A percentile compares a stretch with the other conserved stretches of the same genome.
These are phyloP conservation scores for Trichoderma gamsii DNA, from an alignment of 495 filamentous ascomycete genomes.

Conservation along the genomic window DNA sequence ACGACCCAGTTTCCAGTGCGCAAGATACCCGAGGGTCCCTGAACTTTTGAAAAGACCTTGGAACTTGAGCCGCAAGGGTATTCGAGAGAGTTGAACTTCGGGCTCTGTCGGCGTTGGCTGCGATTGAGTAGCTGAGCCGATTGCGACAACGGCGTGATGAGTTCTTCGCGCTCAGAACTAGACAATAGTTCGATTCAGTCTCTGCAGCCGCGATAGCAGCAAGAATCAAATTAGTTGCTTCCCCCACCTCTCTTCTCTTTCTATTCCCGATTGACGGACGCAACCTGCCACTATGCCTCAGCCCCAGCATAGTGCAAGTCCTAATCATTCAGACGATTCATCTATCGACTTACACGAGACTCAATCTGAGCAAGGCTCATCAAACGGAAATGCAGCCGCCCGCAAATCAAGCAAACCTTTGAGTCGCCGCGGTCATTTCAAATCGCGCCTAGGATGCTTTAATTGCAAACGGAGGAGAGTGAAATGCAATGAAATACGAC, in stretches of 20 bases:
- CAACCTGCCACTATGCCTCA: background rate
- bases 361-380: background rate
- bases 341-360: background rate
- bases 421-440: constrained; percentile 10
- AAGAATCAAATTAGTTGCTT: background rate
- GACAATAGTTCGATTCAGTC: background rate
- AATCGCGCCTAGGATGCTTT: constrained; percentile 34
- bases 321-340: background rate
- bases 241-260: background rate
- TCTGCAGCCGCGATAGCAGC: constrained; percentile 2
- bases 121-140: background rate
- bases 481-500: constrained; percentile 43
- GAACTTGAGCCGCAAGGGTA: too few species aligned
- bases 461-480: constrained; percentile 49
- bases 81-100: too few species aligned
- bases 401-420: background rate
- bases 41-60: too few species aligned
- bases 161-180: background rate
- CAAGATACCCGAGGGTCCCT: too few species aligned
- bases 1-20: too few species aligned
- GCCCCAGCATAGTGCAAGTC: background rate
- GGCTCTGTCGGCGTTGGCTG: background rate
- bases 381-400: background rate
- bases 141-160: constrained; percentile 8
- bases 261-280: background rate